Percentiles rank a stretch among this genome's conserved stretches.
Conservation (phyloP, 2,329 filamentous ascomycete species). For the Tolypocladium pustulatum region DNA sequence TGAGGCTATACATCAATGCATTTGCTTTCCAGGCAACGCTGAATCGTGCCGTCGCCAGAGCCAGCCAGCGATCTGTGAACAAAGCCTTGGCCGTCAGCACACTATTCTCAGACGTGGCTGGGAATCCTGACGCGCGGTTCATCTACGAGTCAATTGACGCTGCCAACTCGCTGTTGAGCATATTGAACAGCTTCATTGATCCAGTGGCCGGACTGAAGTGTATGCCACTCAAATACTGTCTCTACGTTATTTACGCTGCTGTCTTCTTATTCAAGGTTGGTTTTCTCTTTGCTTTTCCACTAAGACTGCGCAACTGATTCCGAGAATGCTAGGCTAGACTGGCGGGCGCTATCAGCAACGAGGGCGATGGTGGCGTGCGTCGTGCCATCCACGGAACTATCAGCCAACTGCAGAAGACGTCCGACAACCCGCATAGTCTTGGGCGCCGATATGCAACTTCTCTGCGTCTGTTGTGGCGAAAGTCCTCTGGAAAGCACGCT, state of each 20-base stretch:
- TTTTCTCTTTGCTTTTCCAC: too few species aligned
- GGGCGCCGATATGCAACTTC: conserved; percentile 51
- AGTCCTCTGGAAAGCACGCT: conserved; percentile 11
- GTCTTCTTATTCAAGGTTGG: conserved; percentile 54
- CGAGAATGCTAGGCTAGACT: conserved; percentile 33
- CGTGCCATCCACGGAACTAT: conserved; percentile 48
- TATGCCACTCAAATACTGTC: conserved; percentile 54
- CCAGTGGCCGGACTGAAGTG: conserved; percentile 48
- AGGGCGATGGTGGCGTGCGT: conserved; percentile 44
- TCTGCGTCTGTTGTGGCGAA: conserved; percentile 49
- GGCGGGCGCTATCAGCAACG: conserved; percentile 46
- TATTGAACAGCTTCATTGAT: conserved; percentile 48
- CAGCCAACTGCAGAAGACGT: conserved; percentile 47
- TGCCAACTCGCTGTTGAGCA: conserved; percentile 49
- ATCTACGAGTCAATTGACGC: conserved; percentile 57
- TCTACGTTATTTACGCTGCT: conserved; percentile 52
- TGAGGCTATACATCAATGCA: conserved; percentile 63
- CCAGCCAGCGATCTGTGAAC: conserved; percentile 22
- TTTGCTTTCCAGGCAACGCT: conserved; percentile 67
- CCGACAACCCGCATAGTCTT: conserved; percentile 45
- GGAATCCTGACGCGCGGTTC: conserved; percentile 52
- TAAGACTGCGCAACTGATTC: neutral
- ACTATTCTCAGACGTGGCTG: conserved; percentile 43
- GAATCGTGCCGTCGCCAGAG: conserved; percentile 28
- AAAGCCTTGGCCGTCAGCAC: conserved; percentile 23